phyloP scores from a whole-genome alignment of 2,329 filamentous ascomycete genomes.

The Pestalotiopsis sp. region DNA sequence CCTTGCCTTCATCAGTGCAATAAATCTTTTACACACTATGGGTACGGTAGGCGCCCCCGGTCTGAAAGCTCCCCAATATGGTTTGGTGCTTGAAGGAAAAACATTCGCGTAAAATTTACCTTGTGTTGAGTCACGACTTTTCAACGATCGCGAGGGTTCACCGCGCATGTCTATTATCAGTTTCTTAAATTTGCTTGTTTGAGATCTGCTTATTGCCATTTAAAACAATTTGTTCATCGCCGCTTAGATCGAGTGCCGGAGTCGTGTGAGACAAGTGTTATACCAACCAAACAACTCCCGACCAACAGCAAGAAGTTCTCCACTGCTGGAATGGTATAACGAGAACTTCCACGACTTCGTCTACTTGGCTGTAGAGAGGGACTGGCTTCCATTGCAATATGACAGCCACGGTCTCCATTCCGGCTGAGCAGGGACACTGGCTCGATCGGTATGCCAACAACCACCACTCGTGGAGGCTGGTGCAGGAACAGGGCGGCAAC shows the following conservation, averaged over 20 bases:
- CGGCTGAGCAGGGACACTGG: neutral
- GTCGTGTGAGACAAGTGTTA: neutral
- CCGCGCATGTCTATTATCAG: neutral
- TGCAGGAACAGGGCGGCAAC: neutral
- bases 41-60: neutral
- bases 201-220: neutral
- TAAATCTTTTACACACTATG: neutral
- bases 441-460: constrained; percentile 3
- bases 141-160: too few species aligned
- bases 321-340: too few species aligned
- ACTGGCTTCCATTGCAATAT: neutral
- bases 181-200: neutral
- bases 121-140: neutral
- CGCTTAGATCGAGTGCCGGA: neutral
- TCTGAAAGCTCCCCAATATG: neutral
- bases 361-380: neutral
- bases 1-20: neutral
- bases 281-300: neutral
- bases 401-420: neutral
- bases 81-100: neutral
- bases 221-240: neutral
- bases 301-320: too few species aligned
- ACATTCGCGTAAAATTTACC: neutral
- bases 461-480: neutral
- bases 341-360: neutral